Percentiles rank a stretch among this genome's conserved stretches.
These are phyloP conservation scores for Primulina eburnea DNA, from an alignment of 257 asterid genomes.

Conservation along the genomic window DNA sequence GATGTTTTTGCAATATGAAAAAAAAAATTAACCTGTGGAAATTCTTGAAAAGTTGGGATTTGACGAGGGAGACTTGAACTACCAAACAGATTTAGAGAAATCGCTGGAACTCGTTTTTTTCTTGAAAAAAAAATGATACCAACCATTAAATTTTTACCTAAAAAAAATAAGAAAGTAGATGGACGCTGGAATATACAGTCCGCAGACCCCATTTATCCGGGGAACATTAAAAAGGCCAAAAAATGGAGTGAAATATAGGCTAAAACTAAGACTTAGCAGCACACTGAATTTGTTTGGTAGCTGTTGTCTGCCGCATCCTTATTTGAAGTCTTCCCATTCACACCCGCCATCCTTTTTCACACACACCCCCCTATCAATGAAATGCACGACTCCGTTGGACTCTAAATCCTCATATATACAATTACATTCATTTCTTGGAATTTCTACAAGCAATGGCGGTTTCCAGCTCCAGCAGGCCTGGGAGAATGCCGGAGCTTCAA, in stretches of 20 bases:
- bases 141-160: too few species aligned
- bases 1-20: too few species aligned
- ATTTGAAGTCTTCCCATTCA: not conserved
- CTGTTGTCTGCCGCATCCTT: not conserved
- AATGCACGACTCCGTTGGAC: not conserved
- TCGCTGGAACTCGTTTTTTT: too few species aligned
- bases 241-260: not conserved
- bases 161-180: too few species aligned
- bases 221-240: not conserved
- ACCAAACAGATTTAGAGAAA: too few species aligned
- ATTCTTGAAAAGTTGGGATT: too few species aligned
- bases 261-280: not conserved
- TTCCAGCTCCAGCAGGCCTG: slow-evolving; percentile 33
- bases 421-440: not conserved
- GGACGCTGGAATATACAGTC: too few species aligned
- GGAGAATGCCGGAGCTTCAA: slow-evolving; percentile 34
- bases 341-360: not conserved
- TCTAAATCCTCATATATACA: not conserved
- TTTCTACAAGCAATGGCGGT: slow-evolving; percentile 36
- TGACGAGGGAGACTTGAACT: too few species aligned
- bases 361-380: not conserved
- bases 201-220: too few species aligned
- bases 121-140: too few species aligned
- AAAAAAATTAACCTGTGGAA: too few species aligned
- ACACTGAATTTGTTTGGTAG: not conserved